Conservation (phyloP, 108 stramenopile genomes). For the Nitzschia sp. region DNA sequence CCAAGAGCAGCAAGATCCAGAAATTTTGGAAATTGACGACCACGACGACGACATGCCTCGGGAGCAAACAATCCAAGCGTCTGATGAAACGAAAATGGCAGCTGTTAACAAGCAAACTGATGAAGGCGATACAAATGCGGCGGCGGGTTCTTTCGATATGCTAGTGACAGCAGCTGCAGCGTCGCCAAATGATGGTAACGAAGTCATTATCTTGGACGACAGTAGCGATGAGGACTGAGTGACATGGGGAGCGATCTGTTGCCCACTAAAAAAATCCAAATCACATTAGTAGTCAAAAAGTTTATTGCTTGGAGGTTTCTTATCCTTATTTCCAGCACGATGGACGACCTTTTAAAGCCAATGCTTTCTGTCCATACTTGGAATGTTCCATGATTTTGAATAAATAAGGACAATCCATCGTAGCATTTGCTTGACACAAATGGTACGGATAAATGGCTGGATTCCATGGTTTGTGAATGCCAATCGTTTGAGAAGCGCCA, state of each 20-base stretch:
- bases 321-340: no score
- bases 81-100: not conserved
- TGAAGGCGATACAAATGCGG: not conserved
- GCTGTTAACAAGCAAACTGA: not conserved
- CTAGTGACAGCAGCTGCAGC: no score
- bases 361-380: no score
- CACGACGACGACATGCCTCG: no score
- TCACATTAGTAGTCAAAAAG: no score
- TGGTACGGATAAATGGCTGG: not conserved
- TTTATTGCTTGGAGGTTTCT: no score
- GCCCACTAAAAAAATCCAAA: no score
- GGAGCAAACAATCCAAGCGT: not conserved
- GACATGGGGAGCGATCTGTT: no score
- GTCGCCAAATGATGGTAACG: no score
- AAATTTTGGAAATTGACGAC: not conserved
- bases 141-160: not conserved
- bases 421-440: not conserved
- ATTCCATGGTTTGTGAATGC: conserved; percentile 29
- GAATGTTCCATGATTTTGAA: not conserved
- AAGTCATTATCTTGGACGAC: not conserved
- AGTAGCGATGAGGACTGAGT: not conserved
- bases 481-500: not conserved
- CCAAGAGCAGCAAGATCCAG: no score
- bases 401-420: not conserved
- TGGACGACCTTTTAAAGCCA: no score